These are phyloP conservation scores for Cavenderia fasciculata DNA, from an alignment of 78 protist species.

Conservation along the genomic window DNA sequence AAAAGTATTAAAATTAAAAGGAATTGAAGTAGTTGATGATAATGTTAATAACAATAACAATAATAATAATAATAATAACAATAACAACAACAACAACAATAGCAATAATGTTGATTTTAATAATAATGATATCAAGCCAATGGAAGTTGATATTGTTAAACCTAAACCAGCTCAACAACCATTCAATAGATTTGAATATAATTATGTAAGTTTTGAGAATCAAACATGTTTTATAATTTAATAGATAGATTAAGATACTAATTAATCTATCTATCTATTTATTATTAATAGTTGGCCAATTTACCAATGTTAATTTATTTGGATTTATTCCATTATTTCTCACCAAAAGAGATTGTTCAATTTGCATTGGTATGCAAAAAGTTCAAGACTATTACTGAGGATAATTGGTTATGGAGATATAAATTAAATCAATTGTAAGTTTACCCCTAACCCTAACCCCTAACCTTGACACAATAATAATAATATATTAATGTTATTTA, in stretches of 20 bases:
- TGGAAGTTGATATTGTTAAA: not conserved
- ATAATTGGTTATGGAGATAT: slow-evolving; percentile 42
- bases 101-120: slow-evolving; percentile 19
- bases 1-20: slow-evolving; percentile 33
- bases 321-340: slow-evolving; percentile 1
- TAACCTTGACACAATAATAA: not conserved
- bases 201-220: not conserved
- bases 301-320: slow-evolving; percentile 53
- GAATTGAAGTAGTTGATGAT: slow-evolving; percentile 38
- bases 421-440: slow-evolving; percentile 39
- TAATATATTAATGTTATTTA: not conserved
- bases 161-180: not conserved
- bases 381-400: slow-evolving; percentile 4
- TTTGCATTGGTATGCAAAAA: slow-evolving; percentile 25
- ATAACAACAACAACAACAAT: slow-evolving; percentile 27
- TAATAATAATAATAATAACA: not conserved
- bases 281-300: not conserved
- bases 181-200: not conserved
- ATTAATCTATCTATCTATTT: not conserved
- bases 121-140: not conserved
- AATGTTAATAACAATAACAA: not conserved
- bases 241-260: too few relatives aligned
- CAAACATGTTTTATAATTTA: not conserved
- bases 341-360: not conserved
- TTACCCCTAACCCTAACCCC: too few relatives aligned